Base-by-base conservation (phyloP, 768 basidiomycete species). In the Macrolepiota dolichaula region DNA sequence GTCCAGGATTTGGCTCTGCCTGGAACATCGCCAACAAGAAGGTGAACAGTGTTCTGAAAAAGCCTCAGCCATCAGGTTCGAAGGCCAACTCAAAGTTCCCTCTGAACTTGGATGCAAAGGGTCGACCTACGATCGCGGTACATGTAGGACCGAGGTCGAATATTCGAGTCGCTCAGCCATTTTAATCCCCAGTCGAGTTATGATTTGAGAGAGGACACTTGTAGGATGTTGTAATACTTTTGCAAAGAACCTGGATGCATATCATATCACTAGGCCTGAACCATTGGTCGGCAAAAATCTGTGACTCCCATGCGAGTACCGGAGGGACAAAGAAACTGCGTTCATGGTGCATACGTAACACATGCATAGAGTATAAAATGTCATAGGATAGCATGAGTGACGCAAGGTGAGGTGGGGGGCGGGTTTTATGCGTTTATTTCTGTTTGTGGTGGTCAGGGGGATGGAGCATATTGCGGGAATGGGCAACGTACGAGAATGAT, bases 401-500 rank as follows among this genome's bases (percentile, higher is more conserved):
- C 57, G 50, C 50, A 51, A 38, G 62, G 62, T 62, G 36, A 68
- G 29, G 36, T 65, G 61, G 59, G 60, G 63, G 65, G 62, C 62
- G 47, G 52, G 52, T 63, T 62, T 63, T 63, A 55, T 59, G 40
- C 27, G 54, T 72, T 73, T 75, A 75, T 75, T 75, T 75, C 73
- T 77, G 59, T 29, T 19, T 64, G 25, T 51, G 64, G 61, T 53
- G 42, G 52, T 65, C 37, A 62, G 52, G 56, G 24, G 36, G 29
- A 29, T 29, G 19, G 19, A 47, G 29, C 13, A 55, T 38, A 27
- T 52, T 42, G 9, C 44, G 63, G 64, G 37, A 29, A 25, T 19
- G 15, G 58, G 12, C 25, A 40, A 80, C 89, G 66, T 71, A 94
- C 92, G 75, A 93, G 77, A 79, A 98, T 95, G 76, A 96, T 95